Conservation (phyloP, 768 basidiomycete species). For the Hysterangium stoloniferum region DNA sequence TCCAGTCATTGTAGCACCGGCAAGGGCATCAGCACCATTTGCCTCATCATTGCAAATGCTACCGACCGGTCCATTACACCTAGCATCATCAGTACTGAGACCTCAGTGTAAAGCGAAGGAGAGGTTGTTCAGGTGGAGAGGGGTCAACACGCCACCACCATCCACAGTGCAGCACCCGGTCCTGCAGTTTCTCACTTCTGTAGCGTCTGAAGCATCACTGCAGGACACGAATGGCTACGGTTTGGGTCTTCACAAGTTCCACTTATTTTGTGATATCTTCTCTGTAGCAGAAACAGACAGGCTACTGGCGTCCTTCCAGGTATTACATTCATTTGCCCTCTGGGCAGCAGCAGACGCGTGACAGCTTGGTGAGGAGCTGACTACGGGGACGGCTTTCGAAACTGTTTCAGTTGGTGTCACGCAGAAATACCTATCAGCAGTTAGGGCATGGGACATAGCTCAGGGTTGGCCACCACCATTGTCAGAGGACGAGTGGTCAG, state of each 20-base stretch:
- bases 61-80: no score
- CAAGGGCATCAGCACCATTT: no score
- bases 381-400: no score
- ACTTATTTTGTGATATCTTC: constrained; percentile 26
- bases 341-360: constrained; percentile 30
- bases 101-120: constrained; percentile 20
- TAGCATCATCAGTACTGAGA: constrained; percentile 17
- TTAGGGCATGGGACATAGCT: no score
- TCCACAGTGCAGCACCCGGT: constrained; percentile 18
- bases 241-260: constrained; percentile 24
- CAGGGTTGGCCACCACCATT: no score
- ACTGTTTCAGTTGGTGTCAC: no score
- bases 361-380: no score
- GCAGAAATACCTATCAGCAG: no score
- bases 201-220: constrained; percentile 20
- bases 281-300: constrained; percentile 21
- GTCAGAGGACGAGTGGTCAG: no score
- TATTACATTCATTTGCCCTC: constrained; percentile 29
- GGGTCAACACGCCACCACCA: constrained; percentile 23
- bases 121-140: constrained; percentile 25
- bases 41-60: no score
- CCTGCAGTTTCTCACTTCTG: constrained; percentile 12
- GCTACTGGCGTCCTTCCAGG: constrained; percentile 21
- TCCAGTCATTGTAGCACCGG: no score
- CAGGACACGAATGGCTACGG: constrained; percentile 16